Base-by-base conservation (phyloP, 192 early-diverging fungal species). In the Podila epicladia region DNA sequence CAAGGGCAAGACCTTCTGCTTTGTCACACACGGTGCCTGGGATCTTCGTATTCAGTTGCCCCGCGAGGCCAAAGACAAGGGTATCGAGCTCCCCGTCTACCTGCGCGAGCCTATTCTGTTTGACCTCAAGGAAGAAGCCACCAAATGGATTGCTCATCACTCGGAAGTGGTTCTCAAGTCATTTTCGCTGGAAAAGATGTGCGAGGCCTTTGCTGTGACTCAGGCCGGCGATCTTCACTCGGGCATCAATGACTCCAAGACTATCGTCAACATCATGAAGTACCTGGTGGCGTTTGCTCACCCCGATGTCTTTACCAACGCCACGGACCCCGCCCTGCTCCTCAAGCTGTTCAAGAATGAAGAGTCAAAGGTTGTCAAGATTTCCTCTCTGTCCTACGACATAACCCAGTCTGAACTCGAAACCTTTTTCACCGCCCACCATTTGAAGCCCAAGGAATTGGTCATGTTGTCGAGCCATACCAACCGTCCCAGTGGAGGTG, bases 1-100 rank as follows among this genome's bases (percentile, higher is more conserved):
- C 33, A 71, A 89, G 62, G 82, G 77, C 9, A 79, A 83, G 24
- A 80, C 83, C 4, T 92, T 94, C 72, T 88, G 89, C 55, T 91
- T 94, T 77, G 91, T 93, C 33, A 91, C 91, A 2, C 92, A 93
- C 74, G 91, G 90, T 35, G 92, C 91, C 9, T 90, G 88, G 88
- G 88, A 92, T 51, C 73, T 94, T 24, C 90, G 93, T 17, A 91
- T 88, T 64, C 91, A 93, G 69, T 70, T 94, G 1, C 86, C 88
- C 3, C 67, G 89, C 20, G 92, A 94, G 58, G 89, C 90, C 28
- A 77, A 85, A 32, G 89, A 91, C 57, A 94, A 94, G 72, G 69
- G 75, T 28, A 86, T 94, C 22, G 73, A 78, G 2, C 65, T 94
- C 7, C 87, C 92, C 5, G 48, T 68, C 1, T 92, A 91, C 51